Base-by-base conservation (phyloP, 768 basidiomycete genomes). In the Suillus luteus region DNA sequence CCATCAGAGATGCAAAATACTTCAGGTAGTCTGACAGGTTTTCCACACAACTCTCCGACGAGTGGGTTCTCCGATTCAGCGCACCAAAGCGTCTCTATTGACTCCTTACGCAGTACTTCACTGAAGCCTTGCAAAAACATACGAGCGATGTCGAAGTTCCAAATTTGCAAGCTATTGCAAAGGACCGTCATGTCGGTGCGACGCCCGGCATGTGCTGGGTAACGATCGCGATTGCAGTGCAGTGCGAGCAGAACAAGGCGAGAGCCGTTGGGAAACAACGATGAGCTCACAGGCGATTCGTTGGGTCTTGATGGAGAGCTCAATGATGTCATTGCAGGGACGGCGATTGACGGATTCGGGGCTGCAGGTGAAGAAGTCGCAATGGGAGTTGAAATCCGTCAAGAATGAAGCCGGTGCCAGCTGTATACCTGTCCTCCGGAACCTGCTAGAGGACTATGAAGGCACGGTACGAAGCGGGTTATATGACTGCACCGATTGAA, bases 321-420 rank as follows among this genome's bases (percentile, higher is more conserved):
- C n/a, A 92, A 95, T 64, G 88, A 95, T 67, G 93, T 93, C 0
- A 82, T 94, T 51, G 75, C 85, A 35, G 92, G 93, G 33, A 91
- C 88, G 57, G 94, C 91, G 14, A 95, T 31, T 89, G 86, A 99
- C 95, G 1, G 93, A 95, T 72, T 79, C 98, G 66, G 96, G 96
- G 73, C 81, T 98, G 35, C 90, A 92, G 71, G 86, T 98, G 59
- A 86, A 89, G 64, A 89, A 86, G 64, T 82, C 98, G 37, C 81
- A 92, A 72, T 79, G 94, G 31, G 93, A 98, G 72, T 81, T 99
- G 38, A 88, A 90, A 57, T 83, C 86, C 6, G 83, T 89, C 38
- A 87, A 86, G 74, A 89, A 92, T 65, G 88, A 91, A 69, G 89
- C 80, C 7, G 93, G 95, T 71, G 82, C 87, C 8, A 91, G 89